Evolutionary conservation across 768 basidiomycete species (phyloP).

Genomic region (Astraeus odoratus): DNA sequence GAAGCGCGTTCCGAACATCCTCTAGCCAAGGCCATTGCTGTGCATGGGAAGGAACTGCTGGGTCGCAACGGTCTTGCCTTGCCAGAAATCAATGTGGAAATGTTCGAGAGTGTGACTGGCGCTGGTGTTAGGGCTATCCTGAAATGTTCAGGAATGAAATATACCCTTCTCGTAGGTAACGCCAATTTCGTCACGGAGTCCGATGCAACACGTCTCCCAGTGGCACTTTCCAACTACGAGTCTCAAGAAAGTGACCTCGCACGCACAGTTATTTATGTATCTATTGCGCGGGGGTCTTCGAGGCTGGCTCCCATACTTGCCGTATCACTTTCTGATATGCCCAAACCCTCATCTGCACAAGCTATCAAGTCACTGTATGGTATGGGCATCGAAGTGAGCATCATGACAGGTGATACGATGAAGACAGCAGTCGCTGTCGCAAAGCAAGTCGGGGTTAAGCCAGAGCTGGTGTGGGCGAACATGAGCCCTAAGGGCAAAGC

Average conservation of each 20-base stretch:
- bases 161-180: slow-evolving; percentile 70
- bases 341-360: slow-evolving; percentile 77
- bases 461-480: slow-evolving; percentile 80
- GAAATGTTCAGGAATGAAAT: slow-evolving; percentile 41
- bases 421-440: slow-evolving; percentile 86
- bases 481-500: slow-evolving; percentile 98
- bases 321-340: slow-evolving; percentile 79
- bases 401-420: slow-evolving; percentile 92
- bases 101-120: slow-evolving; percentile 87
- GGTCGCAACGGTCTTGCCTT: slow-evolving; percentile 31
- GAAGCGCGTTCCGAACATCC: slow-evolving; percentile 96
- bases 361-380: slow-evolving; percentile 73
- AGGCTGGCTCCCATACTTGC: slow-evolving; percentile 60
- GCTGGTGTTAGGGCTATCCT: slow-evolving; percentile 77
- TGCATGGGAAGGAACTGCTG: slow-evolving; percentile 66
- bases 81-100: slow-evolving; percentile 51
- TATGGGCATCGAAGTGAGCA: slow-evolving; percentile 89
- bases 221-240: slow-evolving; percentile 58
- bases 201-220: slow-evolving; percentile 47
- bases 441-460: slow-evolving; percentile 78
- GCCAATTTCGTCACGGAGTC: slow-evolving; percentile 60
- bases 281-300: slow-evolving; percentile 41
- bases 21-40: slow-evolving; percentile 86
- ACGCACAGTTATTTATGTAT: slow-evolving; percentile 83
- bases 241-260: slow-evolving; percentile 62